Conservation (phyloP, 1,284 basidiomycete genomes). For the Ceratobasidium sp. region DNA sequence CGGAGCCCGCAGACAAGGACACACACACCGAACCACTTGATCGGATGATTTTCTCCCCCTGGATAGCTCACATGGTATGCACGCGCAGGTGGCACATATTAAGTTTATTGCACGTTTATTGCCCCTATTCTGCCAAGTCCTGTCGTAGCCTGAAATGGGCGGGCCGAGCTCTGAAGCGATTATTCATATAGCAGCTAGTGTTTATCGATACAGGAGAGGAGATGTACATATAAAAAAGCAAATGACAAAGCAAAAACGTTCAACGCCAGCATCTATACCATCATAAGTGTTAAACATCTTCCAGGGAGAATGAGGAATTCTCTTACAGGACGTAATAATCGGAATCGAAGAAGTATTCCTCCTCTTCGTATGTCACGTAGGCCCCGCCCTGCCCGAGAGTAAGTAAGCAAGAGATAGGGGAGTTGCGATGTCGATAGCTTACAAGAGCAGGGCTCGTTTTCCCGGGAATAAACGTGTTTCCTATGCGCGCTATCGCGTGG, state of each 20-base stretch:
- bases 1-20: constrained; percentile 20
- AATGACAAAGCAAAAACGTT: neutral
- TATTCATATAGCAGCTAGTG: constrained; percentile 26
- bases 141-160: no score
- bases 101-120: no score
- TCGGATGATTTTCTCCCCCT: no score
- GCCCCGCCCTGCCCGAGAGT: constrained; percentile 41
- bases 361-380: constrained; percentile 27
- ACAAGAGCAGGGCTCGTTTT: constrained; percentile 43
- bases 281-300: constrained; percentile 12
- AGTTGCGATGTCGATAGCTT: constrained; percentile 29
- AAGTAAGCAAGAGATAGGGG: constrained; percentile 25
- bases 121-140: no score
- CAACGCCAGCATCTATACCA: constrained; percentile 35
- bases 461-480: constrained; percentile 42
- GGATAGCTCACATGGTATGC: no score
- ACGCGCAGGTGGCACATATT: no score
- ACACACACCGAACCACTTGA: neutral
- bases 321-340: constrained; percentile 43
- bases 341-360: constrained; percentile 43
- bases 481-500: constrained; percentile 44
- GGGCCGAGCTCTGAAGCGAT: neutral
- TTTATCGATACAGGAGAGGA: constrained; percentile 31
- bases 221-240: neutral
- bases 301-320: neutral